A percentile compares a stretch with the other conserved stretches of the same genome.
Conservation (phyloP, 192 early-diverging fungal genomes). For the Diversispora epigaea region DNA sequence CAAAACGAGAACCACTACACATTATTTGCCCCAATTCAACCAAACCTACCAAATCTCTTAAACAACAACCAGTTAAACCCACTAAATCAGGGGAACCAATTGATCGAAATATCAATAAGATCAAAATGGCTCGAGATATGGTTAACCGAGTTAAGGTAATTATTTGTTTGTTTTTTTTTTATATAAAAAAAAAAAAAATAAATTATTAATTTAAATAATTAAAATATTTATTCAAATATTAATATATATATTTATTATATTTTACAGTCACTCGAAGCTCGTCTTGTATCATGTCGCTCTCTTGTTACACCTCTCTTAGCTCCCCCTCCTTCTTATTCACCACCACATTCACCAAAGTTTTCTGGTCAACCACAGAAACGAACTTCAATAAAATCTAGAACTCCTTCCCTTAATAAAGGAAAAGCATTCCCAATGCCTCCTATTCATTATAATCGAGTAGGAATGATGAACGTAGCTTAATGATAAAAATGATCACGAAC, state of each 20-base stretch:
- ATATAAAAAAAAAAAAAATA: neutral
- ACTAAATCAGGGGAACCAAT: neutral
- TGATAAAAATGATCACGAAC: too few relatives aligned
- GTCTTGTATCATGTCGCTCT: conserved; percentile 70
- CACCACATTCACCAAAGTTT: too few relatives aligned
- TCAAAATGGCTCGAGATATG: conserved; percentile 72
- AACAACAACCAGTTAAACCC: conserved; percentile 10
- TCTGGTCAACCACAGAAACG: too few relatives aligned
- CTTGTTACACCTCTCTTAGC: conserved; percentile 72
- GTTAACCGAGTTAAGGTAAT: conserved; percentile 72
- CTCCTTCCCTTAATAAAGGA: too few relatives aligned
- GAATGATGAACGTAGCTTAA: too few relatives aligned
- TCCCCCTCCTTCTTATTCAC: conserved; percentile 51
- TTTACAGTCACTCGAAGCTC: conserved; percentile 64
- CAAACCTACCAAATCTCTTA: conserved; percentile 11
- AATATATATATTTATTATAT: neutral
- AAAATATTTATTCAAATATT: neutral
- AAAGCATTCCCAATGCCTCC: too few relatives aligned
- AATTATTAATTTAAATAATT: neutral
- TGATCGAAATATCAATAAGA: conserved; percentile 53
- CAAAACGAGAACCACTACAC: too few relatives aligned
- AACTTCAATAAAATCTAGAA: too few relatives aligned
- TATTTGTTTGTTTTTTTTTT: neutral
- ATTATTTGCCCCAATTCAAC: too few relatives aligned
- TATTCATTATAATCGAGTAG: too few relatives aligned